Evolutionary conservation across 2,329 filamentous ascomycete species (phyloP), one percentile per base, ranked within the genome.

Genomic region (Talaromyces verruculosus): DNA sequence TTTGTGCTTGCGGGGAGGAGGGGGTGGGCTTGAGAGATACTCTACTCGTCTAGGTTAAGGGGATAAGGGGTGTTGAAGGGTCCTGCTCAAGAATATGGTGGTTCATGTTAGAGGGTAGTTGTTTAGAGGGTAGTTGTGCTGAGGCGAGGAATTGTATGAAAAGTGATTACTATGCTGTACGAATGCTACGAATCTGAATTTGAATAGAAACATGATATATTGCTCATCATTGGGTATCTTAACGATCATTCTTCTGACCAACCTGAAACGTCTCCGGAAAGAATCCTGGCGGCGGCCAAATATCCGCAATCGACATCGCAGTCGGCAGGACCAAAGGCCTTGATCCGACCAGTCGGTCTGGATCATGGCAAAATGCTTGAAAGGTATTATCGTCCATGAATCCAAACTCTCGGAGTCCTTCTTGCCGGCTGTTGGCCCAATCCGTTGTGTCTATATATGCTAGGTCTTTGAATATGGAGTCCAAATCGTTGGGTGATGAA

Each of bases 371-470:
- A 64, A 81, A 81, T 5, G 77, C 79, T 64, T 80, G 77, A 64
- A 81, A 81, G 2, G 79, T 80, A 22, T 70, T 76, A 58, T 80
- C 78, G 47, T 81, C 79, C n/a, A 77, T 68, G 59, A 81, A 81
- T 0, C 79, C 79, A 67, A 81, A 81, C 47, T 81, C 79, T 65
- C 76, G 79, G 35, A 81, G 69, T 0, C 75, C 77, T 28, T 78
- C 77, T 67, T 79, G 76, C 58, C 79, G 77, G 65, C 74, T 79
- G 35, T 69, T 76, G 1, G 78, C 73, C 79, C 79, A 81, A 63
- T 81, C 79, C 30, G 77, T 81, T 5, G 78, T 81, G 65, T 81
- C 79, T 6, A 81, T 74, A 69, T 81, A 79, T 39, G 79, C 79
- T 57, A 81, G 73, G 51, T 82, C 79, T 65, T 80, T 77, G 69